Conservation (phyloP, 805 yeast genomes). For the Wickerhamiella dianesei region DNA sequence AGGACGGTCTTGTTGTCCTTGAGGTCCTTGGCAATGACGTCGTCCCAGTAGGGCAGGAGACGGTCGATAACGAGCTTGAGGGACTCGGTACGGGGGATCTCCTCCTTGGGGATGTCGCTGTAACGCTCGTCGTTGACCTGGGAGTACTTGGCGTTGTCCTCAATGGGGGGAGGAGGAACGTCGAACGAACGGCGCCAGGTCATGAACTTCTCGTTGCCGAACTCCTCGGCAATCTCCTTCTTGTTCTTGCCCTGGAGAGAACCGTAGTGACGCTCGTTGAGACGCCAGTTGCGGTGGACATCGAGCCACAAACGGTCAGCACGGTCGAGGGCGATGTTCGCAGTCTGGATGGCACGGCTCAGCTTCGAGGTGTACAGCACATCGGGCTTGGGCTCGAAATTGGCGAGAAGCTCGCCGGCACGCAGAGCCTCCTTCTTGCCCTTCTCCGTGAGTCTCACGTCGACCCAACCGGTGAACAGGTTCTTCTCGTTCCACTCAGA, state of each 20-base stretch:
- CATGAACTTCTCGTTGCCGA: constrained; percentile 87
- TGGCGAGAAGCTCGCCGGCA: constrained; percentile 86
- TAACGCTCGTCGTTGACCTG: constrained; percentile 81
- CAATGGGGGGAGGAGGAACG: constrained; percentile 88
- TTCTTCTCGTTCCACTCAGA: constrained; percentile 98
- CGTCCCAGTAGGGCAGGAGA: constrained; percentile 94
- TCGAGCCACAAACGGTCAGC: constrained; percentile 88
- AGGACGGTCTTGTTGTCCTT: constrained; percentile 79
- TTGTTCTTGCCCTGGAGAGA: constrained; percentile 97
- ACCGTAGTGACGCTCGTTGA: constrained; percentile 98
- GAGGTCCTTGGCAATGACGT: constrained; percentile 72
- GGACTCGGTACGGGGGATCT: constrained; percentile 88
- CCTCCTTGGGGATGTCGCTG: constrained; percentile 67
- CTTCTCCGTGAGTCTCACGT: constrained; percentile 65
- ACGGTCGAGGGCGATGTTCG: constrained; percentile 77
- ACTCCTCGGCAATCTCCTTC: constrained; percentile 77
- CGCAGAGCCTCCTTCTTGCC: constrained; percentile 85
- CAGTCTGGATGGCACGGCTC: constrained; percentile 93
- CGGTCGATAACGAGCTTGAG: constrained; percentile 90
- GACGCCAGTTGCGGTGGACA: constrained; percentile 91
- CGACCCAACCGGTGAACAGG: constrained; percentile 98
- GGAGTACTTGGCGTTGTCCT: constrained; percentile 62
- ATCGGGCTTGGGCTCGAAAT: constrained; percentile 74
- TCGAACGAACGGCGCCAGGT: constrained; percentile 96
- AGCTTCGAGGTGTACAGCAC: constrained; percentile 81